Base-by-base conservation (phyloP, 345 rosid genomes). In the Arabis hirsuta region DNA sequence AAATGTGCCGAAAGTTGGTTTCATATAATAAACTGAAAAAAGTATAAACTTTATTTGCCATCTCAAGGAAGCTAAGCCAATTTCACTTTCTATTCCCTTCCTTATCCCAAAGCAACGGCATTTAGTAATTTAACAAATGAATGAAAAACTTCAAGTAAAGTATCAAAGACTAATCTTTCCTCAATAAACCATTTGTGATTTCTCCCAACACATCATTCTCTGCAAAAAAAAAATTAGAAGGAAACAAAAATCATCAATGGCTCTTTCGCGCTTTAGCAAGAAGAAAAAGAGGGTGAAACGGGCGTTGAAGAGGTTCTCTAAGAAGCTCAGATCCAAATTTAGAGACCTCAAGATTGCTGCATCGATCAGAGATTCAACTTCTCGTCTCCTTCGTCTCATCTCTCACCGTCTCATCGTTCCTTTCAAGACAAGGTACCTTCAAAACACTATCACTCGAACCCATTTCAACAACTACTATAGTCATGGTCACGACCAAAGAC, bases 281-380 rank as follows among this genome's bases (percentile, higher is more conserved):
- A 86, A 83, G 85, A 85, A 89, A 45, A 74, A 73, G 22, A 89
- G 82, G 3, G 89, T 78, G 36, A 85, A 78, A 58, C 76, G 55
- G 67, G 89, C 90, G 11, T 82, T 86, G 87, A 85, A 59, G 76
- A 79, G 76, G 51, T 73, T 89, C 70, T 60, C 80, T 9, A 34
- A 26, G 34, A 73, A 69, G 44, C 41, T 87, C 41, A 82, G 50
- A 51, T 79, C 88, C 26, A 84, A 85, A 53, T 55, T 85, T 73
- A 81, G 69, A 16, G 62, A 71, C 55, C 72, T 73, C 26, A 11
- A 74, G 22, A 62, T 85, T 76, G 59, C 76, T 65, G 51, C 81
- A 34, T 74, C 84, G 54, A 45, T 91, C 69, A 66, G 79, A 72
- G 73, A 76, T 12, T 73, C 56, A 2, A 71, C 84, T 4, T 65